Evolutionary conservation across 2,329 filamentous ascomycete species (phyloP).

Genomic region (Fusarium sp.): DNA sequence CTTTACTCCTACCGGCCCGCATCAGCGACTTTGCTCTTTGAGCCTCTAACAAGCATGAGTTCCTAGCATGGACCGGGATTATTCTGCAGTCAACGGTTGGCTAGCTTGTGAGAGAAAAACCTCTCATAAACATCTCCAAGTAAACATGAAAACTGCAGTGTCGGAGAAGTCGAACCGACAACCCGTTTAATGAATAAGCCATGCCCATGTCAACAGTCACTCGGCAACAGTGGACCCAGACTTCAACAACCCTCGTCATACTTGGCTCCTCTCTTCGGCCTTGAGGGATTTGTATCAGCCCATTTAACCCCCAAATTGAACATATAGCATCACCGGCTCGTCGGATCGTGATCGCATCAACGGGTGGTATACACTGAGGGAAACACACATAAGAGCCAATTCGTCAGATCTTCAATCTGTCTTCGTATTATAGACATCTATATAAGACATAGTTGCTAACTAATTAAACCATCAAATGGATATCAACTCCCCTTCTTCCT

Average conservation of each 20-base stretch:
- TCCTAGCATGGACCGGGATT: conserved; percentile 2
- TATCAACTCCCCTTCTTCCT: conserved; percentile 25
- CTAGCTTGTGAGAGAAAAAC: background rate
- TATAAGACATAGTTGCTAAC: conserved; percentile 28
- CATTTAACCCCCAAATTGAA: background rate
- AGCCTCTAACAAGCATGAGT: conserved; percentile 19
- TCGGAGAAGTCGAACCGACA: conserved; percentile 32
- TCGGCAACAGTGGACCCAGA: conserved; percentile 11
- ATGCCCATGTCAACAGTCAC: background rate
- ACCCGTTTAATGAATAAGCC: conserved; percentile 11
- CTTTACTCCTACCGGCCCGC: conserved; percentile 36
- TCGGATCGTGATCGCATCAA: conserved; percentile 5
- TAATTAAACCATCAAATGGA: conserved; percentile 34
- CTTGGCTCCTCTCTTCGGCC: conserved; percentile 7
- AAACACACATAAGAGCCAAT: background rate
- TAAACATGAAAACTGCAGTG: background rate
- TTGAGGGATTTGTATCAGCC: conserved; percentile 38
- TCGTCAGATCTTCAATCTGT: conserved; percentile 12
- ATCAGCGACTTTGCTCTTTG: conserved; percentile 27
- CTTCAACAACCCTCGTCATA: conserved; percentile 13
- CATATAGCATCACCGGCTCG: background rate
- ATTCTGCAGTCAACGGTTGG: background rate
- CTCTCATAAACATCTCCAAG: background rate
- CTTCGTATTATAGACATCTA: conserved; percentile 32
- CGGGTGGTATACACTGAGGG: background rate